Percentiles rank a stretch among this genome's conserved stretches.
phyloP scores from a whole-genome alignment of 768 basidiomycete species.

The Suillus tomentosus region DNA sequence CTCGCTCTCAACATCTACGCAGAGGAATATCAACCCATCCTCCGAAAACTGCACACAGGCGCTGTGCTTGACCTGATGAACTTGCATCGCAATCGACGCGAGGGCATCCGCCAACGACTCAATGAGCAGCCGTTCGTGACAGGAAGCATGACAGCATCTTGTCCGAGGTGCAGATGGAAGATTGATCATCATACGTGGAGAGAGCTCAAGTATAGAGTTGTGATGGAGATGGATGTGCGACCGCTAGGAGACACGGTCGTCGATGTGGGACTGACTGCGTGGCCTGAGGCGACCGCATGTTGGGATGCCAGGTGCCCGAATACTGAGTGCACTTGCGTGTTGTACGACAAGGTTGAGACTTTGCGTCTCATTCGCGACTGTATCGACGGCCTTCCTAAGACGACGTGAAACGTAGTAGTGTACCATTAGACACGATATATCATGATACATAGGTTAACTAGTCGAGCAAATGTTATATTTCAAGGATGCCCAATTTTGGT shows the following conservation, averaged over 20 bases:
- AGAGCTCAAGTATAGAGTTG: conserved; percentile 59
- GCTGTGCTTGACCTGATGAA: conserved; percentile 57
- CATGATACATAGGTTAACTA: not conserved
- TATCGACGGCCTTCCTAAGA: conserved; percentile 49
- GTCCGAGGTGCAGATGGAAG: conserved; percentile 48
- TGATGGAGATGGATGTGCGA: conserved; percentile 58
- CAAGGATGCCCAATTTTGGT: not conserved
- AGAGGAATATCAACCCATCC: conserved; percentile 43
- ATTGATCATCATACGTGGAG: conserved; percentile 66
- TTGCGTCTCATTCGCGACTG: conserved; percentile 56
- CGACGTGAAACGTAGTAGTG: conserved; percentile 26
- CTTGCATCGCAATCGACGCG: conserved; percentile 55
- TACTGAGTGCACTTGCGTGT: conserved; percentile 43
- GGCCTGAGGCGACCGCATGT: conserved; percentile 61
- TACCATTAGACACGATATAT: not conserved
- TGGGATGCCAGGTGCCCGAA: conserved; percentile 59
- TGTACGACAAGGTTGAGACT: conserved; percentile 60
- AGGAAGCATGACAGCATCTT: conserved; percentile 40
- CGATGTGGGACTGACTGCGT: conserved; percentile 49
- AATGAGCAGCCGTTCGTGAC: conserved; percentile 61
- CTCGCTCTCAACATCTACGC: conserved; percentile 54
- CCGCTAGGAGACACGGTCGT: conserved; percentile 62
- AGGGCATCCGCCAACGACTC: conserved; percentile 49
- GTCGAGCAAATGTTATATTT: not conserved
- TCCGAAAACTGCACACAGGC: conserved; percentile 49